phyloP scores from a whole-genome alignment of 2,329 filamentous ascomycete genomes.

The Fusarium keratoplasticum region DNA sequence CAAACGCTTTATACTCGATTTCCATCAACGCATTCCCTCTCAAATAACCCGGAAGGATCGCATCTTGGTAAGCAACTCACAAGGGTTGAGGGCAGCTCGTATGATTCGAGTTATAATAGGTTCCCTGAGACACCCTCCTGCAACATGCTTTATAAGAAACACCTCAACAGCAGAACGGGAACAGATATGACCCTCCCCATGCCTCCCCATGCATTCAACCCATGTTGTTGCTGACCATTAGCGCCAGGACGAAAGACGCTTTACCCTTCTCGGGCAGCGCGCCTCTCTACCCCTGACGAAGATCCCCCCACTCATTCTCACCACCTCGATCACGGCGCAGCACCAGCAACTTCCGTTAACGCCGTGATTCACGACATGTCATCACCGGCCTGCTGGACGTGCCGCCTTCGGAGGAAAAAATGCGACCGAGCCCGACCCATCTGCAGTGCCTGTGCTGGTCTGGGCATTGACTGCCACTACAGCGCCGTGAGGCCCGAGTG shows the following conservation, averaged over 20 bases:
- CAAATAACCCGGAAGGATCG: not conserved
- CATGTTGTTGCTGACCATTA: not conserved
- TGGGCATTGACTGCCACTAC: not conserved
- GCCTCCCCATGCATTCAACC: not conserved
- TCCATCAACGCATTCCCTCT: not conserved
- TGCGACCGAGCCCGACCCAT: not conserved
- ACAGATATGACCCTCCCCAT: not conserved
- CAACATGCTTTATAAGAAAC: not conserved
- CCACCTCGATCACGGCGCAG: not conserved
- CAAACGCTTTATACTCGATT: not conserved
- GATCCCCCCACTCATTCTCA: not conserved
- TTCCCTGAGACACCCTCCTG: not conserved
- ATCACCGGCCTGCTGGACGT: not conserved
- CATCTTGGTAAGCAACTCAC: not conserved
- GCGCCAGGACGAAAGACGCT: not conserved
- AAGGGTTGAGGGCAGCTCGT: not conserved
- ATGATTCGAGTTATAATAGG: not conserved
- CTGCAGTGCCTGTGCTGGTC: not conserved
- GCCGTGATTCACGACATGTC: not conserved
- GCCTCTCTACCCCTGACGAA: not conserved
- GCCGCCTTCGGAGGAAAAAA: conserved; percentile 2
- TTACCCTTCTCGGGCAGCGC: conserved; percentile 1
- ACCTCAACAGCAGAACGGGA: not conserved
- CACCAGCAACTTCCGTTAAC: not conserved
- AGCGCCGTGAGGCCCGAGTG: not conserved